Percentiles rank a stretch among this genome's conserved stretches.
Conservation (phyloP, 2,329 filamentous ascomycete species). For the Endoconidiophora polonica region DNA sequence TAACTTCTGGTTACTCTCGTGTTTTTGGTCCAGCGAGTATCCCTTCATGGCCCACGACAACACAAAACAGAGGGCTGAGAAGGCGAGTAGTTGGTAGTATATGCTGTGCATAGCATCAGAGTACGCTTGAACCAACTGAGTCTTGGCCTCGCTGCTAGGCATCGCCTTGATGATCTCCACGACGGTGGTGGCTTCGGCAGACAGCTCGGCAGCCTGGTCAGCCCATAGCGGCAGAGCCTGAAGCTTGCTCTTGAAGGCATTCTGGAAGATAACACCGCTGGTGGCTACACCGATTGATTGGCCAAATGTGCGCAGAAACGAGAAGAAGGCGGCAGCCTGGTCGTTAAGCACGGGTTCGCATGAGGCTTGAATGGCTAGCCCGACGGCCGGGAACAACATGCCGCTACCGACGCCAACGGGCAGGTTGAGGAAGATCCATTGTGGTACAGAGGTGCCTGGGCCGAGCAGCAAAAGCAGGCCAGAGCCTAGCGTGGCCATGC, state of each 20-base stretch:
- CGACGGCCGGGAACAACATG: constrained; percentile 47
- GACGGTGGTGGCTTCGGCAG: constrained; percentile 39
- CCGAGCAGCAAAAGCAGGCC: constrained; percentile 36
- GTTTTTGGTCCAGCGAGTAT: constrained; percentile 20
- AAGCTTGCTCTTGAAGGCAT: constrained; percentile 38
- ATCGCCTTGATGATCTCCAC: constrained; percentile 41
- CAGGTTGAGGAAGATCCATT: constrained; percentile 45
- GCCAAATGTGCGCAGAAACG: constrained; percentile 29
- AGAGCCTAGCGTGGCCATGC: constrained; percentile 37
- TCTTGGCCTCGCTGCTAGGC: constrained; percentile 19
- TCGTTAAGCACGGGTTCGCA: constrained; percentile 27
- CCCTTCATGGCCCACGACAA: constrained; percentile 20
- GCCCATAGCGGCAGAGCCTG: constrained; percentile 30
- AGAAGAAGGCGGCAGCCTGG: constrained; percentile 48
- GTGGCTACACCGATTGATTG: constrained; percentile 18
- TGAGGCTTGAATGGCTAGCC: constrained; percentile 46
- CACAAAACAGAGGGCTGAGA: constrained; percentile 19
- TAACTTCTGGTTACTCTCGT: constrained; percentile 16
- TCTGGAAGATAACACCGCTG: constrained; percentile 54
- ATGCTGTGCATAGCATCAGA: constrained; percentile 20
- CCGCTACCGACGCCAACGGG: constrained; percentile 45
- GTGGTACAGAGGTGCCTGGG: constrained; percentile 29
- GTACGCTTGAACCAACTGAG: constrained; percentile 20
- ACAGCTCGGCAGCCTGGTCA: constrained; percentile 26
- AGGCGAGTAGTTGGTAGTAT: constrained; percentile 20